Conservation (phyloP, 345 rosid species). For the Ceriops tagal region DNA sequence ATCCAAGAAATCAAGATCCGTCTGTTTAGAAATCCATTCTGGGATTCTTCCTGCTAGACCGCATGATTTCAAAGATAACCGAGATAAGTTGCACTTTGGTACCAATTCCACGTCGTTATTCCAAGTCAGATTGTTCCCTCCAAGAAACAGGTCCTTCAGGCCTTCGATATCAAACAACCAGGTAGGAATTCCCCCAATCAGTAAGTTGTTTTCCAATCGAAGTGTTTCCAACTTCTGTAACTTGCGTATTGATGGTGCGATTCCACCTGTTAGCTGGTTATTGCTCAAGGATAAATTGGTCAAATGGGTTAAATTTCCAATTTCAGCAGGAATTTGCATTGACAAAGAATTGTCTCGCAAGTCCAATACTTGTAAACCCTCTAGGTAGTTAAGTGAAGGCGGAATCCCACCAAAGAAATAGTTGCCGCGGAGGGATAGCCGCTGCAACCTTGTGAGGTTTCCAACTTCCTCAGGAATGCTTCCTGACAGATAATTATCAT, state of each 20-base stretch:
- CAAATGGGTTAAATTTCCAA: conserved; percentile 30
- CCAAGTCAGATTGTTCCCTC: conserved; percentile 44
- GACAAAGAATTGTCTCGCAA: conserved; percentile 25
- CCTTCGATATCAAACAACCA: conserved; percentile 38
- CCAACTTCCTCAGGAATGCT: conserved; percentile 27
- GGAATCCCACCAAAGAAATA: conserved; percentile 25
- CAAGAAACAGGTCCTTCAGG: conserved; percentile 30
- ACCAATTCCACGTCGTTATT: conserved; percentile 22
- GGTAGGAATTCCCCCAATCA: conserved; percentile 35
- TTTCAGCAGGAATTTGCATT: conserved; percentile 26
- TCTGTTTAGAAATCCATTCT: conserved; percentile 40
- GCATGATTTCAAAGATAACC: conserved; percentile 40
- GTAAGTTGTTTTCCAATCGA: conserved; percentile 28
- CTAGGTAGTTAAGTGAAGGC: conserved; percentile 12
- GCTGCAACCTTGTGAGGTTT: conserved; percentile 23
- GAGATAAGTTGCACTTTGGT: conserved; percentile 25
- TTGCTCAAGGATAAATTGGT: conserved; percentile 23
- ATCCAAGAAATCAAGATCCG: conserved; percentile 28
- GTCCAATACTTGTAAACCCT: conserved; percentile 21
- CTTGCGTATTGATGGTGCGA: conserved; percentile 32
- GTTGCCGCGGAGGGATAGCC: conserved; percentile 21
- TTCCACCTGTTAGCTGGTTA: conserved; percentile 33
- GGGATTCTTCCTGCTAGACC: conserved; percentile 37
- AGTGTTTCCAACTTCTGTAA: conserved; percentile 29
- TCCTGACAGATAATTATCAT: conserved; percentile 22